Evolutionary conservation across 805 yeast genomes (phyloP), one percentile per base, ranked within the genome.

Genomic region (Candida gorgasii): DNA sequence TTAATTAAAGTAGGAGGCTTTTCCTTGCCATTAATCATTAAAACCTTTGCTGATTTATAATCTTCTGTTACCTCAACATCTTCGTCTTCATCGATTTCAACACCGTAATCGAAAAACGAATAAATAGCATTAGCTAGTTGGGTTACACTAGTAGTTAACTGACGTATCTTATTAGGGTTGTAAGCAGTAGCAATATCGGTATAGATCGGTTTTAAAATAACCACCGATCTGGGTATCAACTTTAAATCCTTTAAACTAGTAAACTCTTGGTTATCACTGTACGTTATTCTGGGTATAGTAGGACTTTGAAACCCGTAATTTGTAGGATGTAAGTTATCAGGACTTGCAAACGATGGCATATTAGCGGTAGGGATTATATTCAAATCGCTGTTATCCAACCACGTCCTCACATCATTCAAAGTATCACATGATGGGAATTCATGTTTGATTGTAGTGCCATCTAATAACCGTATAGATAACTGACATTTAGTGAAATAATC

Each of bases 191-290:
- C 44, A 1, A 40, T 36, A 37, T 51, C 63, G 54, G 56, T 67
- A 54, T 53, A 64, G 22, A 72, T 66, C 0, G 93, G 90, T 55
- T 86, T 85, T 49, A 89, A 65, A 17, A 87, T 81, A 36, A 89
- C 61, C 0, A 85, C 87, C 8, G 95, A 82, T 44, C 95, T 71
- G 2, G 92, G 90, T 12, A 78, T 72, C 39, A 89, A 65, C 16
- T 79, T 80, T 42, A 89, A 65, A 3, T 69, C 74, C 18, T 57
- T 58, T 28, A 89, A 65, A 2, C 80, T 63, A 45, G 63, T 52
- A 33, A 53, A 63, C 43, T 72, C 71, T 51, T 89, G 92, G 38
- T 84, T 85, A 20, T 62, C 66, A 9, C 60, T 44, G 41, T 53
- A 70, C 0, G 79, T 75, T 3, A 73, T 75, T 2, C 80, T 65